phyloP scores from a whole-genome alignment of 2,329 filamentous ascomycete species.

The Colletotrichum cordylinicola region DNA sequence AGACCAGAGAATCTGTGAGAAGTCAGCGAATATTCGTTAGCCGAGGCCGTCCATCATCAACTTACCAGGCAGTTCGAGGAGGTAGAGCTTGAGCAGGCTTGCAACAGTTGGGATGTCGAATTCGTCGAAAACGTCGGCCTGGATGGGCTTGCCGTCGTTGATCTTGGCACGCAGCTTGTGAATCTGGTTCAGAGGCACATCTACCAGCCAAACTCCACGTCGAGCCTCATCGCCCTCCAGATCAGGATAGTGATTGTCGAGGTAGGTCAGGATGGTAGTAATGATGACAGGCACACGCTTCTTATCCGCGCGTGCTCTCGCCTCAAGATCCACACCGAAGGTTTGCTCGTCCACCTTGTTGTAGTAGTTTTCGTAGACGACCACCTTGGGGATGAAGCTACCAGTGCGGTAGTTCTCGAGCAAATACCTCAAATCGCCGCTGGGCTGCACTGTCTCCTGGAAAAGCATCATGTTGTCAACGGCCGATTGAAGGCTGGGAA shows the following conservation, averaged over 20 bases:
- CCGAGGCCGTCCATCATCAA: background rate
- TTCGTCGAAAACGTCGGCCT: slow-evolving; percentile 78
- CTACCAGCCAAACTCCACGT: slow-evolving; percentile 90
- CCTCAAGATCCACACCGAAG: slow-evolving; percentile 97
- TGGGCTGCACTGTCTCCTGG: slow-evolving; percentile 96
- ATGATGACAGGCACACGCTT: slow-evolving; percentile 94
- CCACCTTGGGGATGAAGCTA: slow-evolving; percentile 86
- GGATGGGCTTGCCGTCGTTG: slow-evolving; percentile 85
- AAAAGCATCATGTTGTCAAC: slow-evolving; percentile 99
- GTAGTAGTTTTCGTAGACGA: slow-evolving; percentile 98
- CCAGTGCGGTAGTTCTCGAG: slow-evolving; percentile 97
- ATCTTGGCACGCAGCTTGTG: slow-evolving; percentile 83
- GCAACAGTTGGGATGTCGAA: slow-evolving; percentile 96
- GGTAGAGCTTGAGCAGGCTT: slow-evolving; percentile 89
- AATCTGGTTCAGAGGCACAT: slow-evolving; percentile 84
- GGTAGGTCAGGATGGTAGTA: slow-evolving; percentile 90
- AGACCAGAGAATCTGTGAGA: slow-evolving; percentile 87
- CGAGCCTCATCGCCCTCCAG: slow-evolving; percentile 95
- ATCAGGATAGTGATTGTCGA: slow-evolving; percentile 97
- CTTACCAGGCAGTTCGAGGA: slow-evolving; percentile 91
- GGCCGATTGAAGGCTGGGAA: slow-evolving; percentile 91
- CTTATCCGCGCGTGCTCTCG: slow-evolving; percentile 87
- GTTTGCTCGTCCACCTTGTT: slow-evolving; percentile 97
- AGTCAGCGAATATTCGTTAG: slow-evolving; percentile 29
- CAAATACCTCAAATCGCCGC: slow-evolving; percentile 88